Base-by-base conservation (phyloP, 225 moss, liverwort and hornwort species). In the Anthoceros angustus region DNA sequence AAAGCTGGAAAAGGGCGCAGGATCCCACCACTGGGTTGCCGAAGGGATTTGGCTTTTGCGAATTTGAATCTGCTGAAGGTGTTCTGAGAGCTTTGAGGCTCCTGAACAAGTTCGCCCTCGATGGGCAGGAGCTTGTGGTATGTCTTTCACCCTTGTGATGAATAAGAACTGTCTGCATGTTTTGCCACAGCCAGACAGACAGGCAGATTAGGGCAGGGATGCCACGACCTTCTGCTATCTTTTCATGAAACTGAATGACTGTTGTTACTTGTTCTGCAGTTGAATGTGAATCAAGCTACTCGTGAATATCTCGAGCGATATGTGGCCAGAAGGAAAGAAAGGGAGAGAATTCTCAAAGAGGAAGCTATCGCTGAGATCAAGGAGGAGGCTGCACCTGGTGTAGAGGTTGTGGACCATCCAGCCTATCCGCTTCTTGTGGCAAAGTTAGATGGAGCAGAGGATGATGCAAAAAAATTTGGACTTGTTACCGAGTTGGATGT, bases 91-190 rank as follows among this genome's bases (percentile, higher is more conserved):
- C 90, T 26, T 82, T 94, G 40, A 84, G 94, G 16, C 87, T 94
- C 62, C 81, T 94, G 39, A 90, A 90, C 68, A 88, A 88, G 72
- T 94, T 77, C 70, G 81, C 86, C 42, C 81, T 94, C 60, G 94
- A 94, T 80, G 94, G 94, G 70, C 94, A 94, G 74, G 94, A 94
- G 72, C 75, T 94, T 78, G 94, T 94, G 90, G 94, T 94, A 82
- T 65, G 80, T 61, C 38, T 69, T 55, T 18, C 14, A 65, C 73
- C 67, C 55, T 32, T 50, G 3, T 65, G 32, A 11, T 65, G 63
- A 14, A 63, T 64, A 68, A 64, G 20, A 71, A 68, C 69, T 61
- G 70, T 73, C 72, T 65, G 73, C 71, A 65, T 74, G 68, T 68
- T 32, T 4, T 32, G 32, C 32, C 32, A 32, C 32, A 4, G 32